Conservation (phyloP, 2,329 filamentous ascomycete species). For the Decorospora gaudefroyi region DNA sequence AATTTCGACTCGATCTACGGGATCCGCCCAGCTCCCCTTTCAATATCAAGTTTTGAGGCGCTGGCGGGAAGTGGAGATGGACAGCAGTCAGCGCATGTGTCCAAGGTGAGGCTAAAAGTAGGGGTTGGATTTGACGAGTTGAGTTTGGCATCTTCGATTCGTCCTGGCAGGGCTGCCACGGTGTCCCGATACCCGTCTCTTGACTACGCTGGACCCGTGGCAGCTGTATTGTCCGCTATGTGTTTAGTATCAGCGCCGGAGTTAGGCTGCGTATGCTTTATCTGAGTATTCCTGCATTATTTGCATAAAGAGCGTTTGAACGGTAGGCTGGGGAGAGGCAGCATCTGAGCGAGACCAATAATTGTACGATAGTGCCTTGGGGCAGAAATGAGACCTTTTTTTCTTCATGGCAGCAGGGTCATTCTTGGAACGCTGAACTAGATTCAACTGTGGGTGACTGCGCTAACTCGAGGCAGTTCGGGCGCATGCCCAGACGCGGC, state of each 20-base stretch:
- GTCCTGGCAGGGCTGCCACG: conserved; percentile 34
- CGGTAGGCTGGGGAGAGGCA: conserved; percentile 15
- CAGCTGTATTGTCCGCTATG: conserved; percentile 33
- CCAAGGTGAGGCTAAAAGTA: conserved; percentile 29
- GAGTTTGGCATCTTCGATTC: conserved; percentile 37
- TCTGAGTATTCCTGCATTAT: conserved; percentile 30
- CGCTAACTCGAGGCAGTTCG: conserved; percentile 12
- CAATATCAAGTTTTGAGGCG: conserved; percentile 45
- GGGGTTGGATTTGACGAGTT: conserved; percentile 28
- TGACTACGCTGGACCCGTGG: conserved; percentile 38
- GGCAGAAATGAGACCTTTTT: conserved; percentile 15
- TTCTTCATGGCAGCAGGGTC: conserved; percentile 14
- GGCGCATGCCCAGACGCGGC: conserved; percentile 12
- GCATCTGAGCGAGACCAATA: conserved; percentile 25
- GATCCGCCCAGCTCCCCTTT: conserved; percentile 47
- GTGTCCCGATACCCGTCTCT: conserved; percentile 44
- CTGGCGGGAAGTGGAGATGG: conserved; percentile 9
- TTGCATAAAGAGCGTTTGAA: conserved; percentile 28
- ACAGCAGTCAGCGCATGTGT: conserved; percentile 16
- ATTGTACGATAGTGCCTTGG: conserved; percentile 30
- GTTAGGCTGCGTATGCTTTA: conserved; percentile 34
- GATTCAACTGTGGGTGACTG: too few relatives aligned
- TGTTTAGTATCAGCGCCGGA: conserved; percentile 42
- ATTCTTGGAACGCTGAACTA: too few relatives aligned
- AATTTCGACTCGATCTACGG: conserved; percentile 43